phyloP scores from a whole-genome alignment of 176 grass and related monocot species.

The Luzula sylvatica region DNA sequence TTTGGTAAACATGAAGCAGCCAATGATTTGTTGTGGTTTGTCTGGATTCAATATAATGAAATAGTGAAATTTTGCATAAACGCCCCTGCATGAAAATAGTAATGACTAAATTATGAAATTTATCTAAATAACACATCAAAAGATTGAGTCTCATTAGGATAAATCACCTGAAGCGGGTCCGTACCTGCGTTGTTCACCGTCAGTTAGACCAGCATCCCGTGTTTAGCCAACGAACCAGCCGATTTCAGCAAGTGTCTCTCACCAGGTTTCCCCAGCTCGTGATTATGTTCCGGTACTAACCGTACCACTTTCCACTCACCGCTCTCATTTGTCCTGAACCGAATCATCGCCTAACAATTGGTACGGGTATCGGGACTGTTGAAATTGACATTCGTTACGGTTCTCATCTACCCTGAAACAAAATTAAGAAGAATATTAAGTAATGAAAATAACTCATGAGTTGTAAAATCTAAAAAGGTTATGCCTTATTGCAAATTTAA shows the following conservation, averaged over 20 bases:
- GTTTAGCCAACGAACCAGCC: constrained; percentile 42
- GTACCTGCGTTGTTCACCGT: not conserved
- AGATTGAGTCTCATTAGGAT: constrained; percentile 1
- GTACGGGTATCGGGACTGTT: constrained; percentile 72
- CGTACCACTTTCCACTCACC: constrained; percentile 65
- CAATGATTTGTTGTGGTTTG: no score
- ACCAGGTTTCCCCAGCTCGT: constrained; percentile 70
- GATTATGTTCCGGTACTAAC: constrained; percentile 70
- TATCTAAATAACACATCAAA: no score
- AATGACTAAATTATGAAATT: no score
- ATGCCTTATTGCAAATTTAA: no score
- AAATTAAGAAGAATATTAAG: no score
- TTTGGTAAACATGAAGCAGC: no score
- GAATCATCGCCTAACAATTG: constrained; percentile 84
- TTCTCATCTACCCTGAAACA: no score
- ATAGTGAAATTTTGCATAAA: no score
- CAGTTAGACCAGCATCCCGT: not conserved
- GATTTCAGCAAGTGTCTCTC: constrained; percentile 83
- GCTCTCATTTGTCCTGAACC: constrained; percentile 64
- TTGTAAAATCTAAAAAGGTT: no score
- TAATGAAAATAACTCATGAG: no score
- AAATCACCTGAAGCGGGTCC: not conserved
- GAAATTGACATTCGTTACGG: constrained; percentile 63
- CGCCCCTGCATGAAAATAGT: no score
- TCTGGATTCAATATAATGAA: no score